Evolutionary conservation across 1,284 basidiomycete species (phyloP).

Genomic region (Lentinus polychrous): DNA sequence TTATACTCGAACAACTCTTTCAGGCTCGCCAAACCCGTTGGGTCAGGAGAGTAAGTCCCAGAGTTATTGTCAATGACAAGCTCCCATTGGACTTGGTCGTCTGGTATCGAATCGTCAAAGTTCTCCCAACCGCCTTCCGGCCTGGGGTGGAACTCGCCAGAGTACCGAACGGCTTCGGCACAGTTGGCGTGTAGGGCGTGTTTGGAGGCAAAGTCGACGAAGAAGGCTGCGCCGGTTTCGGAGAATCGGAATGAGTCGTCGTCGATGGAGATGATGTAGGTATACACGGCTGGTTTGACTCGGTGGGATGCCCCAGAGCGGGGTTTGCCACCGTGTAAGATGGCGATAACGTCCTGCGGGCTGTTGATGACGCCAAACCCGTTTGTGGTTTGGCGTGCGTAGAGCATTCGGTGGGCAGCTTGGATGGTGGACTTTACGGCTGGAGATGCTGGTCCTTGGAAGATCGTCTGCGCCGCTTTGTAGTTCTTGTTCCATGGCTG

Average conservation of each 20-base stretch:
- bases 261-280: slow-evolving; percentile 63
- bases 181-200: slow-evolving; percentile 39
- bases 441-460: slow-evolving; percentile 51
- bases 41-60: slow-evolving; percentile 68
- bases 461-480: slow-evolving; percentile 64
- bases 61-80: slow-evolving; percentile 74
- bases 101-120: slow-evolving; percentile 47
- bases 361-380: slow-evolving; percentile 51
- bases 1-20: slow-evolving; percentile 58
- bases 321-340: slow-evolving; percentile 41
- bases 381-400: slow-evolving; percentile 59
- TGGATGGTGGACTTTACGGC: slow-evolving; percentile 62
- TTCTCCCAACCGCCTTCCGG: slow-evolving; percentile 60
- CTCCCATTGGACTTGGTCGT: slow-evolving; percentile 59
- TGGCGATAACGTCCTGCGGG: slow-evolving; percentile 36
- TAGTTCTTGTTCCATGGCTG: slow-evolving; percentile 64
- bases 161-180: slow-evolving; percentile 50
- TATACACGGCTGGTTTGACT: slow-evolving; percentile 73
- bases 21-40: slow-evolving; percentile 44
- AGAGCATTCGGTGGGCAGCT: slow-evolving; percentile 66
- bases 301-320: slow-evolving; percentile 34
- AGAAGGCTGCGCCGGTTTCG: slow-evolving; percentile 74
- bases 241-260: slow-evolving; percentile 72
- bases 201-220: slow-evolving; percentile 77
- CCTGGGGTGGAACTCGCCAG: slow-evolving; percentile 73